Base-by-base conservation (phyloP, 345 rosid genomes). In the Heritiera fomes region DNA sequence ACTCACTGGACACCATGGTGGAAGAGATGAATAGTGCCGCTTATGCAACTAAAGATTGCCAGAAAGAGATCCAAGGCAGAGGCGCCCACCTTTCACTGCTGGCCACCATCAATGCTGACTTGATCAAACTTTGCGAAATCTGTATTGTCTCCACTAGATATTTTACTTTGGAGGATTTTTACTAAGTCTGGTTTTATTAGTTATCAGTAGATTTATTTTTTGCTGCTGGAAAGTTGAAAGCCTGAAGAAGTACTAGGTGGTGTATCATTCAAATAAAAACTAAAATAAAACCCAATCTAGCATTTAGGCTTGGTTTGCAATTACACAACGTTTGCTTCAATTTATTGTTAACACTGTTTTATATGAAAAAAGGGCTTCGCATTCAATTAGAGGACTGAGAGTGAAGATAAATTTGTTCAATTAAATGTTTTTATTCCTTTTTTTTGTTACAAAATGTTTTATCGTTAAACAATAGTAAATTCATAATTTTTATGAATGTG, bases 1-100 rank as follows among this genome's bases (percentile, higher is more conserved):
- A 85, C 62, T 62, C 78, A 13, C 75, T 76, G 6, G 40, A 56
- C 61, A n/a, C 52, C 15, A 18, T 83, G 75, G 78, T 78, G 20
- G 23, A 8, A 38, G 18, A 43, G 38, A 83, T 83, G 11, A 47
- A 8, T 6, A 20, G 41, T 6, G 78, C 82, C 0, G 70, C 81
- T 8, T 0, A 13, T 30, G 47, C 55, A 0, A 75, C 73, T 2
- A 75, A 17, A 6, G 80, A 73, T 59, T 83, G 88, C 30, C 32
- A 74, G 43, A 12, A 32, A 41, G 12, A 41, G 62, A 55, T 52
- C 10, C 55, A 68, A 68, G 34, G 17, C 55, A 12, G 7, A 34
- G 63, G 62, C 17, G 0, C 53, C 38, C n/a, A 43, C 12, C 60
- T 75, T 73, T 43, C 78, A 32, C 28, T 2, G 6, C 34, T 75